Percentiles rank a stretch among this genome's conserved stretches.
Evolutionary conservation across 148 eudicot species (phyloP).

Genomic region (Amaranthus hypochondriacus): DNA sequence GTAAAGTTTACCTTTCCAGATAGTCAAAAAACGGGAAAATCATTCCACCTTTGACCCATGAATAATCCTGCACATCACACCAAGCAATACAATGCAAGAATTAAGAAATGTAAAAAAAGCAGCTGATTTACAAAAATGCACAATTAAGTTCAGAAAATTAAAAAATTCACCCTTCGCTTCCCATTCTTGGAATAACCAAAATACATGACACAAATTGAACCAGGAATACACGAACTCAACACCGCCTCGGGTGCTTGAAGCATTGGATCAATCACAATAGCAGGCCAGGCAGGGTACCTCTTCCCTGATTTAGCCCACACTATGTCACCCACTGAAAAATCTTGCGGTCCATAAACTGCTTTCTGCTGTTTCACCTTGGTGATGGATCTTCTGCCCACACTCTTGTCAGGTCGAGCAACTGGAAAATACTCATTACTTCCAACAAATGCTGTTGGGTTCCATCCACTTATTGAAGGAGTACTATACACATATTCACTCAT

Average conservation of each 20-base stretch:
- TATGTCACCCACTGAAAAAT: slow-evolving; percentile 53
- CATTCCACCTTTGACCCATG: slow-evolving; percentile 95
- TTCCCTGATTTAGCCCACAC: slow-evolving; percentile 76
- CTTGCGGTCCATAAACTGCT: slow-evolving; percentile 38
- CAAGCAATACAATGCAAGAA: slow-evolving; percentile 1
- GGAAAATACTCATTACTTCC: slow-evolving; percentile 26
- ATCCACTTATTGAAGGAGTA: slow-evolving; percentile 19
- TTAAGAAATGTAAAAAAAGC: neutral
- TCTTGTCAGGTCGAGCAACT: slow-evolving; percentile 17
- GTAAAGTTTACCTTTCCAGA: slow-evolving; percentile 53
- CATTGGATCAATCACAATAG: slow-evolving; percentile 58
- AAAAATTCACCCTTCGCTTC: slow-evolving; percentile 43
- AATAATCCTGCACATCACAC: slow-evolving; percentile 66
- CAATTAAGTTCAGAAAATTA: neutral
- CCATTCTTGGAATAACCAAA: slow-evolving; percentile 59
- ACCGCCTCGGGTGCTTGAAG: slow-evolving; percentile 56
- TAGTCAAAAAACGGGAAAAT: slow-evolving; percentile 80
- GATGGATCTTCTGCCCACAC: slow-evolving; percentile 21
- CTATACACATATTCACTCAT: slow-evolving; percentile 27
- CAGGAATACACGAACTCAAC: slow-evolving; percentile 51
- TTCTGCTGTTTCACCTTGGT: slow-evolving; percentile 28
- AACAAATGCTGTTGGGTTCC: slow-evolving; percentile 24
- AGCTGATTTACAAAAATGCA: neutral
- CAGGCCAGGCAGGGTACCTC: slow-evolving; percentile 73
- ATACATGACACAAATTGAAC: slow-evolving; percentile 60